Evolutionary conservation across 2,329 filamentous ascomycete genomes (phyloP).

Genomic region (Alternaria hordeiaustralica): DNA sequence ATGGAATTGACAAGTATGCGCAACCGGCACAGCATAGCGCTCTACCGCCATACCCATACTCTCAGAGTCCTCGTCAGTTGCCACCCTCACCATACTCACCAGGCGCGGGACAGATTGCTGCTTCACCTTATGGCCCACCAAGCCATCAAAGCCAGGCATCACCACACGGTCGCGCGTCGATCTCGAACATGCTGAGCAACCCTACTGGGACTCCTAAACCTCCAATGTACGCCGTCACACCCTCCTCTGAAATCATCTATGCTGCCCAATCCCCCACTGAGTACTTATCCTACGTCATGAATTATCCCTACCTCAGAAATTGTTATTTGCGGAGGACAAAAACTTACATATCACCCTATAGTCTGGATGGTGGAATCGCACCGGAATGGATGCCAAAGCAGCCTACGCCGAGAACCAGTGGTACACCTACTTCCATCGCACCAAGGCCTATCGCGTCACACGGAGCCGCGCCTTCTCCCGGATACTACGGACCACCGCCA

Average conservation of each 20-base stretch:
- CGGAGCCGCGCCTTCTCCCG: conserved; percentile 15
- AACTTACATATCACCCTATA: conserved; percentile 57
- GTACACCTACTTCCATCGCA: conserved; percentile 19
- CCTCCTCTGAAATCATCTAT: conserved; percentile 46
- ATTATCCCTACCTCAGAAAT: conserved; percentile 56
- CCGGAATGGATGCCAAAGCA: conserved; percentile 48
- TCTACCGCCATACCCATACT: conserved; percentile 36
- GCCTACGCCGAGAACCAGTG: conserved; percentile 6
- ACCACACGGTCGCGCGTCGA: conserved; percentile 40
- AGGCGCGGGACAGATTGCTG: conserved; percentile 17
- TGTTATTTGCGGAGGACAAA: conserved; percentile 53
- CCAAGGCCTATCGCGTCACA: conserved; percentile 16
- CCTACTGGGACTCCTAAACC: conserved; percentile 40
- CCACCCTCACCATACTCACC: conserved; percentile 32
- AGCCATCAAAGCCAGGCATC: conserved; percentile 33
- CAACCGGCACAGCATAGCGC: conserved; percentile 25
- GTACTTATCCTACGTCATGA: conserved; percentile 53
- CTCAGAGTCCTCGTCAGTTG: conserved; percentile 24
- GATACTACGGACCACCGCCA: conserved; percentile 15
- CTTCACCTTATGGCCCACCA: conserved; percentile 21
- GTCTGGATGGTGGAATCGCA: conserved; percentile 51
- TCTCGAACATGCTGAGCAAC: conserved; percentile 41
- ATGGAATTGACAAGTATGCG: conserved; percentile 37
- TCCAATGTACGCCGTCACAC: conserved; percentile 48
- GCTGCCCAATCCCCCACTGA: conserved; percentile 45